These are phyloP conservation scores for Capronia epimyces DNA, from an alignment of 2,329 filamentous ascomycete genomes.

Conservation along the genomic window DNA sequence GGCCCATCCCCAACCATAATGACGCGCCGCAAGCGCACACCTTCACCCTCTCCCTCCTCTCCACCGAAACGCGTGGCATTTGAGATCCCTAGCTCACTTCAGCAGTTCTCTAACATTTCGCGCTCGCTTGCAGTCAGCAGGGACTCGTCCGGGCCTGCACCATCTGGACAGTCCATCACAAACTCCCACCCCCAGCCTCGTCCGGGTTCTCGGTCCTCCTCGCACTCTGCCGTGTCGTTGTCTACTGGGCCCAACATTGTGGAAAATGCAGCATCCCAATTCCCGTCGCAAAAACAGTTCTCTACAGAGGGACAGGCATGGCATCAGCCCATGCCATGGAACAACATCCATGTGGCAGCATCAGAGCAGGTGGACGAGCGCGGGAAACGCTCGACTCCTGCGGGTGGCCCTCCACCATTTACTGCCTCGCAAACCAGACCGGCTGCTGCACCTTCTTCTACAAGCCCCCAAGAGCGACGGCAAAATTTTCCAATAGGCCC, in stretches of 20 bases:
- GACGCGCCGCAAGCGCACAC: slow-evolving; percentile 21
- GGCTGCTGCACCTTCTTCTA: neutral
- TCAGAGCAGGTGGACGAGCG: neutral
- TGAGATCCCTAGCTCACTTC: slow-evolving; percentile 25
- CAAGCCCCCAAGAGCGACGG: neutral
- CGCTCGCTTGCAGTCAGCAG: slow-evolving; percentile 16
- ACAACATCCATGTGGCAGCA: neutral
- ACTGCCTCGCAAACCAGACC: neutral
- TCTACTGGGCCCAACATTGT: neutral
- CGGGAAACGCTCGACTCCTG: neutral
- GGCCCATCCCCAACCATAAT: slow-evolving; percentile 8
- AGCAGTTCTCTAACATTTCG: slow-evolving; percentile 22
- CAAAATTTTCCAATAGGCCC: neutral
- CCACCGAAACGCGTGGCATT: slow-evolving; percentile 21
- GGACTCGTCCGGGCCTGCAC: neutral
- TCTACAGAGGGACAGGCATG: slow-evolving; percentile 10
- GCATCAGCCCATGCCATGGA: slow-evolving; percentile 4
- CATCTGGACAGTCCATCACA: neutral
- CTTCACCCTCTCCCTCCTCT: slow-evolving; percentile 11
- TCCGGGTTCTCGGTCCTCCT: slow-evolving; percentile 11
- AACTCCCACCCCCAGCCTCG: slow-evolving; percentile 4
- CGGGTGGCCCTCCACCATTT: neutral
- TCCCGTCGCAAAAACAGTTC: slow-evolving; percentile 5
- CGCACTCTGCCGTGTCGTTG: neutral
- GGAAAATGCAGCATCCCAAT: slow-evolving; percentile 2